These are phyloP conservation scores for Stellera chamaejasme DNA, from an alignment of 345 rosid species.

Conservation along the genomic window DNA sequence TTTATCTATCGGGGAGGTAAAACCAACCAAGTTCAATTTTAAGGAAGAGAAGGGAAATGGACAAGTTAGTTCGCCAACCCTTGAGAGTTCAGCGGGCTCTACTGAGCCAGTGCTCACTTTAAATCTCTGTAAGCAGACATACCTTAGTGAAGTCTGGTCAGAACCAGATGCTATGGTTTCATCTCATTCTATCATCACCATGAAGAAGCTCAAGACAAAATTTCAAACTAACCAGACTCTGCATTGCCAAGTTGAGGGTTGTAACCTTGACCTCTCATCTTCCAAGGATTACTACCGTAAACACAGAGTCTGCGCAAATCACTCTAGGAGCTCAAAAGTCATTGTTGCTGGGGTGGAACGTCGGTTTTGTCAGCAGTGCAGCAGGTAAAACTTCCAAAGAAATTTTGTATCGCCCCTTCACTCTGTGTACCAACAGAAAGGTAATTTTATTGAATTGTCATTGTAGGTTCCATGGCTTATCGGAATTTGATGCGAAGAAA, in stretches of 20 bases:
- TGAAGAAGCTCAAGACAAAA: constrained; percentile 47
- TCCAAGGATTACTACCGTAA: constrained; percentile 74
- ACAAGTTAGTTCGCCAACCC: constrained; percentile 26
- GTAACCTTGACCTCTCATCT: constrained; percentile 63
- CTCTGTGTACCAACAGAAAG: neutral
- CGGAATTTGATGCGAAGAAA: constrained; percentile 83
- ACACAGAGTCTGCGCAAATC: constrained; percentile 68
- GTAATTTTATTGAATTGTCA: neutral
- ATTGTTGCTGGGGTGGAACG: constrained; percentile 65
- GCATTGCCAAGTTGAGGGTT: constrained; percentile 69
- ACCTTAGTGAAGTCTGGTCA: constrained; percentile 54
- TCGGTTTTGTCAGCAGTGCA: constrained; percentile 89
- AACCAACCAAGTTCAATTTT: constrained; percentile 25
- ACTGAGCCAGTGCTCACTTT: constrained; percentile 58
- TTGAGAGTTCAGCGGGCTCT: constrained; percentile 51
- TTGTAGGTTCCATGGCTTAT: constrained; percentile 64
- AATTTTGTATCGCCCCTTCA: neutral
- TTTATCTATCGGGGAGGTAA: constrained; percentile 45
- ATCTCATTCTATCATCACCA: constrained; percentile 26
- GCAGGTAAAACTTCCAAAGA: constrained; percentile 43
- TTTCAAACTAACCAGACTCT: constrained; percentile 32
- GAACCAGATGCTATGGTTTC: constrained; percentile 36
- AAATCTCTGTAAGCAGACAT: constrained; percentile 62
- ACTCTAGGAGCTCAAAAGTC: constrained; percentile 65
- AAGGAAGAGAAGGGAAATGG: constrained; percentile 30